Percentiles rank a stretch among this genome's conserved stretches.
These are phyloP conservation scores for Diospyros kaki DNA, from an alignment of 148 eudicot species.

Conservation along the genomic window DNA sequence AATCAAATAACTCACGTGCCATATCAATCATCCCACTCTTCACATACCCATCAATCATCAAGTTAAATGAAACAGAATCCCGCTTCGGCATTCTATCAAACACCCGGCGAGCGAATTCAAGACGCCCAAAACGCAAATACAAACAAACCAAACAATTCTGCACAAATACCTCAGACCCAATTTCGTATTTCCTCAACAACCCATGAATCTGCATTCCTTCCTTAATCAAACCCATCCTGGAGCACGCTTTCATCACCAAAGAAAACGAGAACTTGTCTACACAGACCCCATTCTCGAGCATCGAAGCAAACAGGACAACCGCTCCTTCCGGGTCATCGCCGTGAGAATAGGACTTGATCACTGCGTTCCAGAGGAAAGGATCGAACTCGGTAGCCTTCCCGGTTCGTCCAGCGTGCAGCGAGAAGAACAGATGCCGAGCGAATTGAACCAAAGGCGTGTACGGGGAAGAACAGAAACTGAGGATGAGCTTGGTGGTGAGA, in stretches of 20 bases:
- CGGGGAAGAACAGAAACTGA: conserved; percentile 43
- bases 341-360: conserved; percentile 53
- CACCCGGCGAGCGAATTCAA: conserved; percentile 47
- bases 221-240: conserved; percentile 35
- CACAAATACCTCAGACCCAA: conserved; percentile 57
- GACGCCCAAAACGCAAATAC: conserved; percentile 48
- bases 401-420: conserved; percentile 12
- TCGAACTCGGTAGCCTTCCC: conserved; percentile 15
- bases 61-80: conserved; percentile 63
- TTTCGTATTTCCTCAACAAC: conserved; percentile 41
- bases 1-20: conserved; percentile 55
- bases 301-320: conserved; percentile 32
- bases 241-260: conserved; percentile 62
- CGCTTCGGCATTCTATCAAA: conserved; percentile 55
- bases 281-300: conserved; percentile 54
- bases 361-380: conserved; percentile 67
- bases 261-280: conserved; percentile 68
- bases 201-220: conserved; percentile 87
- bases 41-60: conserved; percentile 72
- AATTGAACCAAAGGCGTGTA: conserved; percentile 40
- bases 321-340: conserved; percentile 48
- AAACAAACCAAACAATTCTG: conserved; percentile 61
- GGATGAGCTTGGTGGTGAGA: conserved; percentile 61
- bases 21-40: conserved; percentile 45
- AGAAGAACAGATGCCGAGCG: conserved; percentile 49